Evolutionary conservation across 148 eudicot genomes (phyloP), one percentile per base, ranked within the genome.

Genomic region (Silene uniflora): DNA sequence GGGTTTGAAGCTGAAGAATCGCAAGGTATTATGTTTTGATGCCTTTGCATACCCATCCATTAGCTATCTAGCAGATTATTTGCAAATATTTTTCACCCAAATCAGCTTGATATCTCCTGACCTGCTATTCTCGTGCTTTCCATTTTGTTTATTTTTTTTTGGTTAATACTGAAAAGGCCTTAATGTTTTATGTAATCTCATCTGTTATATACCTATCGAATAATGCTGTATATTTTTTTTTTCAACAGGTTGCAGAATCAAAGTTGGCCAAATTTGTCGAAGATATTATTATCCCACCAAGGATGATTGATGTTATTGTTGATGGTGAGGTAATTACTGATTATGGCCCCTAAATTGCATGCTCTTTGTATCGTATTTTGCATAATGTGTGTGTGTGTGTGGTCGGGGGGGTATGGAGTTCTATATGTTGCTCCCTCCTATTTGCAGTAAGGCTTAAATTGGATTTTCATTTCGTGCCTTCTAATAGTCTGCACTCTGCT

Each of bases 1-100:
- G 97, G 98, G 98, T 74, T 83, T 95, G 77, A 95, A 89, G 96
- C 87, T 95, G 79, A 95, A 90, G 80, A 94, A 95, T 81, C 96
- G 98, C 58, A 95, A 92, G 98, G 98, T 95, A 85, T 59, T 59
- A 61, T 81, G 32, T 17, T 77, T 69, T 58, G 19, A 61, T 82
- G 29, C 6, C 4, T 60, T 60, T 19, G 77, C 23, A 35, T 55
- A 25, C 23, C 19, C 46, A 21, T 46, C 52, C 63, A 29, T 19
- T 61, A 49, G 72, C 59, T 32, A 59, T 27, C 14, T 60, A 13
- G 4, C 22, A 64, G 49, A 47, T 52, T 2, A 19, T 68, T 64
- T 74, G 56, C 62, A 32, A 19, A 39, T 39, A 39, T 10, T 60
- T 64, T 64, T 17, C 8, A 32, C 35, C 4, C 35, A 32, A 32